Percentiles rank a stretch among this genome's conserved stretches.
Conservation (phyloP, 768 basidiomycete species). For the Dioszegia hungarica region DNA sequence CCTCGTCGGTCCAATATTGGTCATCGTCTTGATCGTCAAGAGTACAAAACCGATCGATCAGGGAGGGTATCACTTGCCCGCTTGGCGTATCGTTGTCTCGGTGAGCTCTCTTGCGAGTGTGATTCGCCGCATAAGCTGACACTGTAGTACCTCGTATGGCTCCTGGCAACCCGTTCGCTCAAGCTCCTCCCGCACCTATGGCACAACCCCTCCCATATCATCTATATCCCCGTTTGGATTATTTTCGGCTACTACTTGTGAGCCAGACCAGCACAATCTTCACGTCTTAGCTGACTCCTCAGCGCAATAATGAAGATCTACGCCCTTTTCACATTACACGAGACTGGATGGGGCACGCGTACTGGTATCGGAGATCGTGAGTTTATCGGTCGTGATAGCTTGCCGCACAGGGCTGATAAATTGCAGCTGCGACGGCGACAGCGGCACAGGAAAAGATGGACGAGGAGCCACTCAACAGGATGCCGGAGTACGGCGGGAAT, state of each 20-base stretch:
- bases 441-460: constrained; percentile 35
- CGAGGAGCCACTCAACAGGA: constrained; percentile 3
- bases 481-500: constrained; percentile 1
- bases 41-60: constrained; percentile 56
- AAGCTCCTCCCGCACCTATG: constrained; percentile 79
- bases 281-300: constrained; percentile 13
- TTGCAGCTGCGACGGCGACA: constrained; percentile 33
- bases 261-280: no score
- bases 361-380: constrained; percentile 77
- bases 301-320: constrained; percentile 86
- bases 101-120: constrained; percentile 13
- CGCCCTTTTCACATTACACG: constrained; percentile 81
- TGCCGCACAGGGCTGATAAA: not conserved
- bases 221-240: constrained; percentile 81
- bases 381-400: constrained; percentile 9
- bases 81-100: constrained; percentile 44
- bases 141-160: constrained; percentile 50
- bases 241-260: constrained; percentile 85
- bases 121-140: not conserved
- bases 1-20: constrained; percentile 74
- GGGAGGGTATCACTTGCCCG: constrained; percentile 47
- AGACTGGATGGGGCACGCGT: constrained; percentile 96
- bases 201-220: constrained; percentile 67
- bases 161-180: constrained; percentile 51
- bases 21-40: constrained; percentile 71